phyloP scores from a whole-genome alignment of 176 grass and related monocot species.

The Musa acuminata region DNA sequence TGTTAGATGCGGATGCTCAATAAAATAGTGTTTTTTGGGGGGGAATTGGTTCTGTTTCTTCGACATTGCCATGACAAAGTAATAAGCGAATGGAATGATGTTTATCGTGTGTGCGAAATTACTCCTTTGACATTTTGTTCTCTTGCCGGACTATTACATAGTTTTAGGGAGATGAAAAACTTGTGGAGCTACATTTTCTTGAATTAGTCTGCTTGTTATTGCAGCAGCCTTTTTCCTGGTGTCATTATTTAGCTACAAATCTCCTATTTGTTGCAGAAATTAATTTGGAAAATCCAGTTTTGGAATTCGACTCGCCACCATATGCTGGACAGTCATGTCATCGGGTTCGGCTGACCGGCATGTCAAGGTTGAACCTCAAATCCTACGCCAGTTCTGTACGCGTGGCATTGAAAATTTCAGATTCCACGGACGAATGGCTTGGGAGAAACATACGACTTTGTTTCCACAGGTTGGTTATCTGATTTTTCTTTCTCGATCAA shows the following conservation, averaged over 20 bases:
- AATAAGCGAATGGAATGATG: too few relatives aligned
- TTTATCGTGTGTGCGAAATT: too few relatives aligned
- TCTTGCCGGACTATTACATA: too few relatives aligned
- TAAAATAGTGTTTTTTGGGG: too few relatives aligned
- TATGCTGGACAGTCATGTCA: constrained; percentile 24
- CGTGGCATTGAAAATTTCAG: constrained; percentile 51
- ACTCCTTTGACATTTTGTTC: too few relatives aligned
- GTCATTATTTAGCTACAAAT: not conserved
- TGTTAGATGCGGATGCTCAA: too few relatives aligned
- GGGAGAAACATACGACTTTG: constrained; percentile 69
- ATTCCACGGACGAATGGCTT: constrained; percentile 45
- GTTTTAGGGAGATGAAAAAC: too few relatives aligned
- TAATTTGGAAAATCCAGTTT: constrained; percentile 2
- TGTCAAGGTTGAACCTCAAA: constrained; percentile 52
- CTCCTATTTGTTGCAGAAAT: constrained; percentile 9
- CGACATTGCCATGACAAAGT: too few relatives aligned
- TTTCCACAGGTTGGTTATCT: constrained; percentile 63
- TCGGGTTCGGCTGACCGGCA: constrained; percentile 42
- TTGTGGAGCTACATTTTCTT: too few relatives aligned
- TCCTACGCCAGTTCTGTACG: constrained; percentile 52
- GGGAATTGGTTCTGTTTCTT: too few relatives aligned
- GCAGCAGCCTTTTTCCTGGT: not conserved
- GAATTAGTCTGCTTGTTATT: not conserved
- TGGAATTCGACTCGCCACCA: constrained; percentile 30
- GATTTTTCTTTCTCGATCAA: not conserved